phyloP scores from a whole-genome alignment of 31 red algal genomes.

The Endocladia muricata region DNA sequence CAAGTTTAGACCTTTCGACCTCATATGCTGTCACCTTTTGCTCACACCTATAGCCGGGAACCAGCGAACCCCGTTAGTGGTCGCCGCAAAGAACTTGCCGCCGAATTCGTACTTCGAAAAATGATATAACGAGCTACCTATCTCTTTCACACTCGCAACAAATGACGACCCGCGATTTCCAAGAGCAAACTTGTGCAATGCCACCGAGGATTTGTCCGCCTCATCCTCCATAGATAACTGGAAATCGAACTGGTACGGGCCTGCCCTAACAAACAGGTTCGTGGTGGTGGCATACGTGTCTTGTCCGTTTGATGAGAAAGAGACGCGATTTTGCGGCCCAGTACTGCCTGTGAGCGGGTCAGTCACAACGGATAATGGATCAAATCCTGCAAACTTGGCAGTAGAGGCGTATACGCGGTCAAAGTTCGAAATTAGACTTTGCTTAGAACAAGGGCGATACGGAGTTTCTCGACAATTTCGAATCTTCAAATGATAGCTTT shows the following conservation, averaged over 20 bases:
- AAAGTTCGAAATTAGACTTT: constrained; percentile 26
- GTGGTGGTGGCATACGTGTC: constrained; percentile 42
- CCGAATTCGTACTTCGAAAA: constrained; percentile 39
- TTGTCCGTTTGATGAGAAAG: constrained; percentile 39
- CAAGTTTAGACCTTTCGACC: not conserved
- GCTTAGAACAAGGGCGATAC: not conserved
- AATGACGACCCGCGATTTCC: not conserved
- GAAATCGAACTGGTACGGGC: constrained; percentile 33
- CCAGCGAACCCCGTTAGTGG: constrained; percentile 42
- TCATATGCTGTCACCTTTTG: constrained; percentile 32
- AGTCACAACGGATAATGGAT: constrained; percentile 54
- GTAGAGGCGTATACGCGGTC: constrained; percentile 34
- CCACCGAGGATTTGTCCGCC: no score
- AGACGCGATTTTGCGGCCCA: constrained; percentile 7
- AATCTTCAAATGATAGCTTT: constrained; percentile 46
- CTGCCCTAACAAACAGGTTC: constrained; percentile 41
- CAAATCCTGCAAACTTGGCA: constrained; percentile 46
- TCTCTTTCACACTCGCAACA: constrained; percentile 5
- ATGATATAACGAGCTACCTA: constrained; percentile 35
- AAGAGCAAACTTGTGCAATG: constrained; percentile 30
- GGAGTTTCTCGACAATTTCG: no score
- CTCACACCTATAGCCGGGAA: constrained; percentile 15
- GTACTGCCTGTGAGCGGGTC: constrained; percentile 31
- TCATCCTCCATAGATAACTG: not conserved
- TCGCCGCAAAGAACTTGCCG: constrained; percentile 43